phyloP scores from a whole-genome alignment of 352 stramenopile species.

The Pythium aquatile region DNA sequence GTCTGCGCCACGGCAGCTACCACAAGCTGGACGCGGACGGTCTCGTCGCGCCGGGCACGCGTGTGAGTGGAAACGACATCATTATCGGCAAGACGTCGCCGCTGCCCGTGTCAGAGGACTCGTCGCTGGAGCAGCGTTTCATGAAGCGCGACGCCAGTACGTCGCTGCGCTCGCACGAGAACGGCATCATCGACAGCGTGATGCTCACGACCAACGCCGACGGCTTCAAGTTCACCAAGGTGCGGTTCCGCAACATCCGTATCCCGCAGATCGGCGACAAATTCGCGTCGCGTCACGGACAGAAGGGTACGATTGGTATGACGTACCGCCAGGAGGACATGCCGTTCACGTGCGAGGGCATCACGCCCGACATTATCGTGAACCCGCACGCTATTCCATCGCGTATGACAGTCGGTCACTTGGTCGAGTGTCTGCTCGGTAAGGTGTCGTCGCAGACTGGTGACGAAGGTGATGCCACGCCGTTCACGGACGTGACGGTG shows the following conservation, averaged over 20 bases:
- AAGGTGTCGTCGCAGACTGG: constrained; percentile 98
- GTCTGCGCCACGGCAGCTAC: constrained; percentile 96
- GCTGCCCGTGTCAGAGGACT: constrained; percentile 73
- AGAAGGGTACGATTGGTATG: constrained; percentile 98
- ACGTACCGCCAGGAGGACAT: constrained; percentile 99
- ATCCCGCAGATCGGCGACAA: constrained; percentile 99
- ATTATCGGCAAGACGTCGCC: constrained; percentile 99
- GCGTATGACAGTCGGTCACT: constrained; percentile 99
- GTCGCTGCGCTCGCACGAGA: constrained; percentile 97
- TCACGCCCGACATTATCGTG: constrained; percentile 99
- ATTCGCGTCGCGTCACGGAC: constrained; percentile 92
- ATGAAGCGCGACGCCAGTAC: constrained; percentile 98
- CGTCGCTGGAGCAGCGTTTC: constrained; percentile 83
- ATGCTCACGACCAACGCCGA: constrained; percentile 98
- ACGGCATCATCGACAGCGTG: constrained; percentile 99
- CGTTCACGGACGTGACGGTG: constrained; percentile 98
- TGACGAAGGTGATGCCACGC: constrained; percentile 97
- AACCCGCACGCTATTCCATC: constrained; percentile 99
- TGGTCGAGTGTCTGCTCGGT: constrained; percentile 99
- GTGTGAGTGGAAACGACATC: constrained; percentile 98
- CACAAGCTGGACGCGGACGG: constrained; percentile 99
- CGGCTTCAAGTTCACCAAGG: constrained; percentile 97
- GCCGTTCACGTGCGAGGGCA: constrained; percentile 99
- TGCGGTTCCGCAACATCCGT: constrained; percentile 98
- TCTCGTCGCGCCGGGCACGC: constrained; percentile 94